Base-by-base conservation (phyloP, 2,329 filamentous ascomycete species). In the Colletotrichum simmondsii region DNA sequence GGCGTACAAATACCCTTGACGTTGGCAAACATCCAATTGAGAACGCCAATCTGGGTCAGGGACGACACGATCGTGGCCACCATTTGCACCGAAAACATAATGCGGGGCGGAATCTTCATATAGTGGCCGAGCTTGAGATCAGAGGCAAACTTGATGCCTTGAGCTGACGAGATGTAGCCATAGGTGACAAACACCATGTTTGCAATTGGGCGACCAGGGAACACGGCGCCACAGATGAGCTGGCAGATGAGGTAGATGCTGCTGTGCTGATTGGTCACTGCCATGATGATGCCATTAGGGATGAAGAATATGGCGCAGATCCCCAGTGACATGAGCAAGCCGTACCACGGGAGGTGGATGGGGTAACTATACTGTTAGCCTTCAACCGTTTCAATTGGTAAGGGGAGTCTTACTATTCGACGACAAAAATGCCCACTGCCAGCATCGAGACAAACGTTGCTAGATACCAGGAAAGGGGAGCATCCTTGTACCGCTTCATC, bases 161-260 rank as follows among this genome's bases (percentile, higher is more conserved):
- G 95, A 0, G 94, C 93, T 0, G 93, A 95, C 5, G 93, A 95
- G 79, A 97, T 97, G 82, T 97, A 97, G 74, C 94, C 94, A 80
- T 97, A 97, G 0, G 94, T 97, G 60, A 96, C 94, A 78, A 97
- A 97, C 46, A 97, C 94, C 95, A 97, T 97, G 81, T 97, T 97
- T 63, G 94, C 95, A 12, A 97, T 94, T 1, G 95, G 95, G 1
- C 93, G 92, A 32, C 95, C 95, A 0, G 94, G 94, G 80, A 97
- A 97, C 19, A 95, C 87, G 63, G 90, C 91, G 66, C 95, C 95
- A 75, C 94, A 96, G 75, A 97, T 92, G 70, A 97, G 88, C 82
- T 97, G 94, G 80, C 94, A 96, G 77, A 97, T 94, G 46, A 97
- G 88, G 80, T 96, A 97, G 76, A 96, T 94, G 81, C 92, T 94